These are phyloP conservation scores for Leptographium procerum DNA, from an alignment of 2,329 filamentous ascomycete genomes.

Conservation along the genomic window DNA sequence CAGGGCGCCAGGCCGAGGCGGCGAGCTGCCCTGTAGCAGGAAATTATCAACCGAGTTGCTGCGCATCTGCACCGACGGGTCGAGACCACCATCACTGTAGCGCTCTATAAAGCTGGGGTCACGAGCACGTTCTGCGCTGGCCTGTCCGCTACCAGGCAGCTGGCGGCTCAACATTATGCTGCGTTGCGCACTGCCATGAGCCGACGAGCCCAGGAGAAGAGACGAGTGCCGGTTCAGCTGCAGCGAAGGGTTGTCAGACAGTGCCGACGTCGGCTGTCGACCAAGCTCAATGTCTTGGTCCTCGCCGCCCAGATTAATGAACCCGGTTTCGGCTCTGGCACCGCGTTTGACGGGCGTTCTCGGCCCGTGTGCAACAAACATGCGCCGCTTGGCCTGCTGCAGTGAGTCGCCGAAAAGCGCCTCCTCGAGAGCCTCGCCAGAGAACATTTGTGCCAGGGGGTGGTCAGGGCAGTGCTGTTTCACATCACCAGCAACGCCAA, in stretches of 20 bases:
- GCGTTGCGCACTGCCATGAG: constrained; percentile 22
- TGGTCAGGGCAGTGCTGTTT: constrained; percentile 1
- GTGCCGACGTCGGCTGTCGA: constrained; percentile 52
- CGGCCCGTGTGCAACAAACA: neutral
- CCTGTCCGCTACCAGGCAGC: constrained; percentile 25
- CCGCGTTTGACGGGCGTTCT: constrained; percentile 7
- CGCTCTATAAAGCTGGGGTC: constrained; percentile 13
- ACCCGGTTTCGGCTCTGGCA: neutral
- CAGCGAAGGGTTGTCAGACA: constrained; percentile 48
- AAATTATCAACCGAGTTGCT: neutral
- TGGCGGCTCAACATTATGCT: constrained; percentile 15
- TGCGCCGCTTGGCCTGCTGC: constrained; percentile 9
- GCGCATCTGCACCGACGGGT: neutral
- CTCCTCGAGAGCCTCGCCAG: constrained; percentile 7
- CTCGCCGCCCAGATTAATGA: constrained; percentile 5
- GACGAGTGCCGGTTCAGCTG: constrained; percentile 43
- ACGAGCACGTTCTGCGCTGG: constrained; percentile 4
- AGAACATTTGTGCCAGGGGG: constrained; percentile 7
- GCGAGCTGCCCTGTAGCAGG: neutral
- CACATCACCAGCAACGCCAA: constrained; percentile 8
- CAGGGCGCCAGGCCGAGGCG: neutral
- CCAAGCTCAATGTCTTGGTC: constrained; percentile 45
- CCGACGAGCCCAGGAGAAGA: constrained; percentile 29
- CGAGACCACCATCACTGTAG: constrained; percentile 11
- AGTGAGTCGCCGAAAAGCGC: constrained; percentile 5